Evolutionary conservation across 768 basidiomycete species (phyloP), one percentile per base, ranked within the genome.

Genomic region (Heimioporus sp.): DNA sequence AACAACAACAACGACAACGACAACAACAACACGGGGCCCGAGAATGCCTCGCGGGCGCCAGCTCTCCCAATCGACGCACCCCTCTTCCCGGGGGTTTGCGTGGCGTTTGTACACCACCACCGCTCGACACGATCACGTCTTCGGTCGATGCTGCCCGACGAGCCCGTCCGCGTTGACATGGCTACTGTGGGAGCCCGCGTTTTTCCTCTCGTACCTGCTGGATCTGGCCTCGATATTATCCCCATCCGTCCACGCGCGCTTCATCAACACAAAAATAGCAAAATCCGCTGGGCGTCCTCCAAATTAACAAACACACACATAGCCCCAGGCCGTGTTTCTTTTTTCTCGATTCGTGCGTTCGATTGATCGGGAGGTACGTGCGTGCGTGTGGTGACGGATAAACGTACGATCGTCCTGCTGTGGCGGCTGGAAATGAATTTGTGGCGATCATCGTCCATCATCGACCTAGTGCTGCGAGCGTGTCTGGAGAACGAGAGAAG

Each of bases 91-190:
- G 53, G 49, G 19, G 44, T 46, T 58, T 51, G 50, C 39, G 53
- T 45, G 57, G 51, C 46, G 41, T 31, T 51, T 50, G 36, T 17
- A 35, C 32, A 35, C n/a, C 16, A 5, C 32, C 32, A 36, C 24
- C 35, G 46, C 43, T 39, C 35, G 30, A 35, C 24, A 7, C 19
- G 34, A 51, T 36, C 31, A 41, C 46, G 35, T 49, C 47, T 41
- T 40, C 44, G 39, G 36, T 32, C 43, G 43, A 51, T 44, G 44
- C 10, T 35, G 24, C 31, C 39, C 38, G 46, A 49, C 19, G 38
- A 36, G 54, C 43, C 30, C 39, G 4, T 28, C 24, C 24, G 24
- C 28, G 58, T 59, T 56, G 58, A 59, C 58, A 59, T 56, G 58
- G 35, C 54, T 56, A 59, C 58, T 41, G 41, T 37, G 48, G 46